These are phyloP conservation scores for Amphichorda felina DNA, from an alignment of 2,329 filamentous ascomycete species.

Conservation along the genomic window DNA sequence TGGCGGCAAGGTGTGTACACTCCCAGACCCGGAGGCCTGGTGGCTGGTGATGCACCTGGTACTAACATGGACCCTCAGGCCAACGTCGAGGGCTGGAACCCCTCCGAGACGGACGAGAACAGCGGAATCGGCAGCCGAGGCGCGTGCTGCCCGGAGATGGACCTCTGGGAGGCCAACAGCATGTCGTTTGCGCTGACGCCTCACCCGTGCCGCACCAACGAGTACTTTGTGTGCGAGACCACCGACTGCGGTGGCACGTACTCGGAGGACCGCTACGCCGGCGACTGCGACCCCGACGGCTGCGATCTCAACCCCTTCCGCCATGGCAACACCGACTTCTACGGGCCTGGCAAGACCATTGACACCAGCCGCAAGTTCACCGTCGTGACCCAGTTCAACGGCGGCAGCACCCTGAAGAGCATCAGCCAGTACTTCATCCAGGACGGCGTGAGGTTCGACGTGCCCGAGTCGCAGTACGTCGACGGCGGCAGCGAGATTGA, in stretches of 20 bases:
- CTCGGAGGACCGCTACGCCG: conserved; percentile 36
- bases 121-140: conserved; percentile 35
- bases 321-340: conserved; percentile 48
- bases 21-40: too few species aligned
- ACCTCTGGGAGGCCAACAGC: conserved; percentile 29
- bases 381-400: conserved; percentile 48
- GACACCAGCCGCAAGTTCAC: conserved; percentile 45
- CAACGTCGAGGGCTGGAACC: conserved; percentile 29
- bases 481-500: too few species aligned
- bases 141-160: conserved; percentile 46
- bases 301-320: conserved; percentile 58
- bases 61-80: too few species aligned
- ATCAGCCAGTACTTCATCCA: conserved; percentile 52
- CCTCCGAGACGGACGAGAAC: conserved; percentile 37
- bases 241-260: conserved; percentile 36
- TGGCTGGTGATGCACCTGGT: too few species aligned
- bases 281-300: conserved; percentile 51
- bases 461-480: conserved; percentile 30
- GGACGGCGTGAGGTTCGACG: conserved; percentile 39
- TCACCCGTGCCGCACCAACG: conserved; percentile 20
- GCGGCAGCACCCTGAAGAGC: too few species aligned
- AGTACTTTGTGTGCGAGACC: conserved; percentile 16
- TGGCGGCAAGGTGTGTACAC: conserved; percentile 21
- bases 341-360: conserved; percentile 42
- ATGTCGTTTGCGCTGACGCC: too few species aligned